A percentile compares a stretch with the other conserved stretches of the same genome.
Conservation (phyloP, 495 filamentous ascomycete species). For the Staphylotrichum longicolle region DNA sequence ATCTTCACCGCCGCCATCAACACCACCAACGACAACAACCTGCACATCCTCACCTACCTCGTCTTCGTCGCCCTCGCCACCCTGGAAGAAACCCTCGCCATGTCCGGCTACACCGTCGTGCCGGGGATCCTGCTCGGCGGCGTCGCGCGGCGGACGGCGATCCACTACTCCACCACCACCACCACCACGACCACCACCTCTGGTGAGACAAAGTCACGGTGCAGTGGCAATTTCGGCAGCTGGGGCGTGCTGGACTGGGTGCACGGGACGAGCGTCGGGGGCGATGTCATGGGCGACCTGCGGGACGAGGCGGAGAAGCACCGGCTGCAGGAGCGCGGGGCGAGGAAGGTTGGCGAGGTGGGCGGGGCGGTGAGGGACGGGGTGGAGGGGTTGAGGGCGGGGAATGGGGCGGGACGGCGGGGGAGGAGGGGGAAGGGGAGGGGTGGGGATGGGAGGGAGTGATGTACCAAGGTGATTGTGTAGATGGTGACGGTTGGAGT, state of each 20-base stretch:
- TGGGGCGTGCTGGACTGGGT: conserved; percentile 79
- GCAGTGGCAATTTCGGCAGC: conserved; percentile 64
- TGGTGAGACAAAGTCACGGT: no score
- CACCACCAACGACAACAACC: conserved; percentile 39
- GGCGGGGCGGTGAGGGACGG: conserved; percentile 32
- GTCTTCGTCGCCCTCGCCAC: conserved; percentile 65
- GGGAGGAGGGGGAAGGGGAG: background rate
- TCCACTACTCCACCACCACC: conserved; percentile 53
- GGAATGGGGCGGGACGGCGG: background rate
- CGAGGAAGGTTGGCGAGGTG: conserved; percentile 38
- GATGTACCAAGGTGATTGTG: background rate
- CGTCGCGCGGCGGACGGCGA: conserved; percentile 66
- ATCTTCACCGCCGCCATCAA: no score
- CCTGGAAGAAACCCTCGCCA: conserved; percentile 71
- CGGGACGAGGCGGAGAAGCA: conserved; percentile 58
- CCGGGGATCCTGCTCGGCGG: conserved; percentile 75
- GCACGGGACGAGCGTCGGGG: conserved; percentile 63
- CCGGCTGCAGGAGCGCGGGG: conserved; percentile 49
- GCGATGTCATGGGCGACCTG: conserved; percentile 55
- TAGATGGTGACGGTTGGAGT: no score
- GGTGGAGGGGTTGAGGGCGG: conserved; percentile 1
- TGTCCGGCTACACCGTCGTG: conserved; percentile 72
- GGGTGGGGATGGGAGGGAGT: conserved; percentile 2
- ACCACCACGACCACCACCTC: conserved; percentile 21
- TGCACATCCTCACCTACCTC: conserved; percentile 81